Evolutionary conservation across 306 rosid genomes (phyloP), one percentile per base, ranked within the genome.

Genomic region (Delonix regia): DNA sequence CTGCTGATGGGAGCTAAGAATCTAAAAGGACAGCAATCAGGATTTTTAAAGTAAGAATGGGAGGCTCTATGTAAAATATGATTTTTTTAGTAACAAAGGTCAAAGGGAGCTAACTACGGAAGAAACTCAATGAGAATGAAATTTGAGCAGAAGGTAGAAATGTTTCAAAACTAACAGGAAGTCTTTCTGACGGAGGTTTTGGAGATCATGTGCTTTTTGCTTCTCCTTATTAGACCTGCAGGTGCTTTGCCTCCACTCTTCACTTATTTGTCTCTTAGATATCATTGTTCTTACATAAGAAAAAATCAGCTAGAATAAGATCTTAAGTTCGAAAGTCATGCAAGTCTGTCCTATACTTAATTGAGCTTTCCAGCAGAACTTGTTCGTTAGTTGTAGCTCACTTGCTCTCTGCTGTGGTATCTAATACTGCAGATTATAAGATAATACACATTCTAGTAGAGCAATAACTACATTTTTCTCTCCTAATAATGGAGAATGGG

Each of bases 211-310:
- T 19, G 24, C n/a, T 41, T 68, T 9, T 13, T 12, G 11, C 38
- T 22, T 22, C 52, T 71, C 36, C 19, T 69, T 62, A 27, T 61
- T 71, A 12, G 63, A 62, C 45, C 51, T 60, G 53, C 55, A 60
- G 47, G 55, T 51, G 41, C 66, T 24, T n/a, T 18, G 25, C 34
- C 28, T 34, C n/a, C 64, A 9, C 62, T 63, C 28, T 34, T 13
- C 64, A 9, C 62, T 63, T 71, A 52, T 51, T 61, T 60, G 27
- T 79, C 57, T 62, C 24, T 71, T 24, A 51, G 72, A 47, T 63
- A 33, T 60, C 64, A 44, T 15, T 49, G 15, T 69, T 78, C 34
- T 71, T 24, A 42, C 39, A 16, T 61, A 6, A 53, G 30, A 47
- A 77, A 45, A 78, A n/a, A 78, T 49, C 39, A 6, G 62, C 21